phyloP scores from a whole-genome alignment of 768 basidiomycete genomes.

The Porphyrellus cyaneotinctus region DNA sequence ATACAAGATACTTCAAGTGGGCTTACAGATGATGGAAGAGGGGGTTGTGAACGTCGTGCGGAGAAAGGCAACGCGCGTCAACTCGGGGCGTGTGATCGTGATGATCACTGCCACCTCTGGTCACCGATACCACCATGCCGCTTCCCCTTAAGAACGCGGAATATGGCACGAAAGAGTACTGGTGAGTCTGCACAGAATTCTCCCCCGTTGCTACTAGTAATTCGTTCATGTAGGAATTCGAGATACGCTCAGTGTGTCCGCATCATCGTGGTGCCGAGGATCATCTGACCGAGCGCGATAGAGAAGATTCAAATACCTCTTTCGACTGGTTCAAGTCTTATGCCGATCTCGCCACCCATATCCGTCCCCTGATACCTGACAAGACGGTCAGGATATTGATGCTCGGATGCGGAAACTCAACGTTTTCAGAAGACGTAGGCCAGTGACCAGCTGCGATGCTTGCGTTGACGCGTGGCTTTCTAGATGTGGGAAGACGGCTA shows the following conservation, averaged over 20 bases:
- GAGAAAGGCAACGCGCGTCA: neutral
- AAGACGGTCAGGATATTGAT: conserved; percentile 63
- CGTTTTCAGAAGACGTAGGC: conserved; percentile 67
- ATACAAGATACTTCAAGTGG: conserved; percentile 7
- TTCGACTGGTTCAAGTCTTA: conserved; percentile 92
- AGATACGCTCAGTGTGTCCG: conserved; percentile 67
- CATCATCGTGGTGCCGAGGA: neutral
- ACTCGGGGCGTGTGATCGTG: conserved; percentile 13
- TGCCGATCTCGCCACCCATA: conserved; percentile 56
- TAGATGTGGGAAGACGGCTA: conserved; percentile 91
- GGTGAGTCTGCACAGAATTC: conserved; percentile 39
- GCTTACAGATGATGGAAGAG: conserved; percentile 19
- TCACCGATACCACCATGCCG: conserved; percentile 17
- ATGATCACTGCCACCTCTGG: neutral
- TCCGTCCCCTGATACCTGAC: conserved; percentile 60
- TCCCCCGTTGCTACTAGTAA: neutral
- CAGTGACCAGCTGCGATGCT: neutral
- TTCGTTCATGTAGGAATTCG: conserved; percentile 49
- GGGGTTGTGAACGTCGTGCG: neutral
- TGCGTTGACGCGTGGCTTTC: conserved; percentile 3
- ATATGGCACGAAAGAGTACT: conserved; percentile 66
- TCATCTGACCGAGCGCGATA: conserved; percentile 25
- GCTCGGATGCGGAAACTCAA: conserved; percentile 85
- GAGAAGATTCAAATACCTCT: conserved; percentile 53
- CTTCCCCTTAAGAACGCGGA: conserved; percentile 65